Evolutionary conservation across 805 yeast genomes (phyloP).

Genomic region (Debaryomyces prosopidis): DNA sequence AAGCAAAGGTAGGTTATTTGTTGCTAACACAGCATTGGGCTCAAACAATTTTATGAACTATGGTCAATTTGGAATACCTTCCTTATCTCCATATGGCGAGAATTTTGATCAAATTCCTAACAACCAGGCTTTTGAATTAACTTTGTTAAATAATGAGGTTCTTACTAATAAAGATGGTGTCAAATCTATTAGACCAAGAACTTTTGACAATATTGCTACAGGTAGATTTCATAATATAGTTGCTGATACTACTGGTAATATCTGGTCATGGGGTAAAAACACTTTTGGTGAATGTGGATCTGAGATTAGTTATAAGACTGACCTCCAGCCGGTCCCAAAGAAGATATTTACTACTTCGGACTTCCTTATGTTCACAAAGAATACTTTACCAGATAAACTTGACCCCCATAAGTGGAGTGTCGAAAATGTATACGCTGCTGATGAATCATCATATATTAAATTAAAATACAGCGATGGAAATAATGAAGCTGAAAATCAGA

Average conservation of each 20-base stretch:
- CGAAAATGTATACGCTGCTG: constrained; percentile 64
- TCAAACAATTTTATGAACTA: constrained; percentile 33
- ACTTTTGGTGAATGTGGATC: constrained; percentile 82
- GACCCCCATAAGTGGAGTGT: constrained; percentile 44
- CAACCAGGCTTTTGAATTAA: constrained; percentile 47
- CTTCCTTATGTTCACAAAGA: constrained; percentile 12
- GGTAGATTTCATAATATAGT: constrained; percentile 77
- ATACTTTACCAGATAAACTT: constrained; percentile 36
- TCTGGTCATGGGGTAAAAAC: constrained; percentile 89
- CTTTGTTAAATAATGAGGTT: constrained; percentile 54
- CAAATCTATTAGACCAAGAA: constrained; percentile 37
- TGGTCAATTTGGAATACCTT: constrained; percentile 88
- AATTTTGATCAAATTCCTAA: constrained; percentile 16
- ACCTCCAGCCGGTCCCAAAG: constrained; percentile 69
- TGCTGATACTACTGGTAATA: constrained; percentile 60
- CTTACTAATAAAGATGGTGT: constrained; percentile 15
- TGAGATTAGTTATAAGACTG: constrained; percentile 64
- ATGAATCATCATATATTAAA: constrained; percentile 48
- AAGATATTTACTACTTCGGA: constrained; percentile 23
- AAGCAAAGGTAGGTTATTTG: constrained; percentile 57
- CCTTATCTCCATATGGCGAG: constrained; percentile 62
- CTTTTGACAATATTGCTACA: constrained; percentile 60
- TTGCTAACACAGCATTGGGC: constrained; percentile 56
- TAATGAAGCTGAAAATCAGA: constrained; percentile 16
- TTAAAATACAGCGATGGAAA: constrained; percentile 21